A percentile compares a stretch with the other conserved stretches of the same genome.
Conservation (phyloP, 176 grass and related monocot species). For the Triticum aestivum region IWGSC_CS_RefSeq_v2.1 NC_057794.1:442932109-442932608, state of each 20-base stretch:
- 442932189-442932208: no score
- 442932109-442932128: no score
- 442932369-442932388: background rate
- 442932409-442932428: background rate
- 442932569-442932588: background rate
- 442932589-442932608: background rate
- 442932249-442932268: no score
- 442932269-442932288: no score
- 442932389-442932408: background rate
- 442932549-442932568: background rate
- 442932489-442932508: background rate
- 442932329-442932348: background rate
- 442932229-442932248: no score
- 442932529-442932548: constrained; percentile 37
- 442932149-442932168: no score
- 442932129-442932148: no score
- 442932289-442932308: no score
- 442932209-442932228: no score
- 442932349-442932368: no score
- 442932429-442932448: background rate
- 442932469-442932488: constrained; percentile 11
- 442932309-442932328: no score
- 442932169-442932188: no score
- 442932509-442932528: background rate
- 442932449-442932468: background rate